Percentiles rank a stretch among this genome's conserved stretches.
Conservation (phyloP, 441 rosid species). For the Pelargonium myrrhifolium region DNA sequence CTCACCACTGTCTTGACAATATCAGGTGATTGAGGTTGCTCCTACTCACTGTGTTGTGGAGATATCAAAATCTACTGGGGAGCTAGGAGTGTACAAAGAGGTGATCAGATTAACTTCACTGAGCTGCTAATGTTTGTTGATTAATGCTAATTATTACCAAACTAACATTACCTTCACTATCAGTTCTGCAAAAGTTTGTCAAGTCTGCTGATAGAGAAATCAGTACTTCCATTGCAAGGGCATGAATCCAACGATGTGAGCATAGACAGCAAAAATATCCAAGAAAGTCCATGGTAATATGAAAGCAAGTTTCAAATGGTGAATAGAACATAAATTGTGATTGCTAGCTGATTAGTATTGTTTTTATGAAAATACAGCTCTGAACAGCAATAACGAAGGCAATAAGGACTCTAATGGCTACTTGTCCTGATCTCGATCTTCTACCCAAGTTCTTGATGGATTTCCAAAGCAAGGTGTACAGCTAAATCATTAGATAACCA, state of each 20-base stretch:
- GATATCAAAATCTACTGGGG: conserved; percentile 81
- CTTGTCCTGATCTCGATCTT: conserved; percentile 11
- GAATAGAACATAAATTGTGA: conserved; percentile 6
- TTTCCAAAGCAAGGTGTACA: conserved; percentile 9
- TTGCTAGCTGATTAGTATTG: conserved; percentile 10
- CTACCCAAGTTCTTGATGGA: not conserved
- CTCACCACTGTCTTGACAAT: conserved; percentile 3
- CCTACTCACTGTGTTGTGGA: conserved; percentile 84
- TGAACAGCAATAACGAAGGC: conserved; percentile 19
- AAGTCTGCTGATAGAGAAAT: conserved; percentile 47
- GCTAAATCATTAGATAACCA: not conserved
- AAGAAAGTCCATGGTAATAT: conserved; percentile 33
- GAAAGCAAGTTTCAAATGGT: not conserved
- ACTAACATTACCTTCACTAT: conserved; percentile 16
- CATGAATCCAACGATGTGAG: conserved; percentile 17
- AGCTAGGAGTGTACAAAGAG: conserved; percentile 56
- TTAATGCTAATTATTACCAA: conserved; percentile 12
- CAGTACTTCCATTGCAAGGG: conserved; percentile 24
- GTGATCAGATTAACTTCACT: conserved; percentile 24
- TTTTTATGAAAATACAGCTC: conserved; percentile 33
- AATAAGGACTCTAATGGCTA: conserved; percentile 24
- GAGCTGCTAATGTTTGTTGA: not conserved
- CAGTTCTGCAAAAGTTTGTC: conserved; percentile 88
- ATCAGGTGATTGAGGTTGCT: conserved; percentile 64
- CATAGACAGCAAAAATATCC: conserved; percentile 14